phyloP scores from a whole-genome alignment of 1,139 yeast genomes.

The Zygosaccharomyces sapae region DNA sequence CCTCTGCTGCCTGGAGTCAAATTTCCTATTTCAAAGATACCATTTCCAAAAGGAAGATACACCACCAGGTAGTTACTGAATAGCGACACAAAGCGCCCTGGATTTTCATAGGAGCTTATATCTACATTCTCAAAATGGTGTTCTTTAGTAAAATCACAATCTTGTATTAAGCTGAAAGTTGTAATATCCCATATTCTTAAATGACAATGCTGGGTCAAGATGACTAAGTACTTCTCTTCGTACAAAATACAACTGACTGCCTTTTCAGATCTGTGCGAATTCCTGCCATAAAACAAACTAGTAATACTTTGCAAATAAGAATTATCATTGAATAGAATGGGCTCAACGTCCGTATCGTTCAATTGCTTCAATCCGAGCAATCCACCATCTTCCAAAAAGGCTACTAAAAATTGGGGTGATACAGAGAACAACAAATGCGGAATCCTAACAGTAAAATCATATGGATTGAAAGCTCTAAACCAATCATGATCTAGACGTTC shows the following conservation, averaged over 20 bases:
- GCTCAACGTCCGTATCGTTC: slow-evolving; percentile 43
- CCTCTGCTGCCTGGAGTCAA: slow-evolving; percentile 31
- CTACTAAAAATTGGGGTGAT: slow-evolving; percentile 44
- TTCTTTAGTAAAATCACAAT: slow-evolving; percentile 33
- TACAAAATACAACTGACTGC: slow-evolving; percentile 27
- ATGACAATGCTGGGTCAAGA: slow-evolving; percentile 31
- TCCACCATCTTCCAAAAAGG: slow-evolving; percentile 70
- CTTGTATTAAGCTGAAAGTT: slow-evolving; percentile 38
- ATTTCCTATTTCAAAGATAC: slow-evolving; percentile 43
- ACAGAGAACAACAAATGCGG: slow-evolving; percentile 56
- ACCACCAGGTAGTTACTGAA: slow-evolving; percentile 30
- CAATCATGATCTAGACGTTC: slow-evolving; percentile 40
- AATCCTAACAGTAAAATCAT: slow-evolving; percentile 64
- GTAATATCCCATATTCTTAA: slow-evolving; percentile 55
- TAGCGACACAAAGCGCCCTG: slow-evolving; percentile 26
- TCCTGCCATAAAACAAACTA: slow-evolving; percentile 25
- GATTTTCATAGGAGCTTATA: slow-evolving; percentile 23
- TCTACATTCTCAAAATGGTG: slow-evolving; percentile 19
- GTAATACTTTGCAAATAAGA: slow-evolving; percentile 47
- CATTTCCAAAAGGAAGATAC: slow-evolving; percentile 44
- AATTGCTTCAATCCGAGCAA: slow-evolving; percentile 48
- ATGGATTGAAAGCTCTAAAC: slow-evolving; percentile 67
- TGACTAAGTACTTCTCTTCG: slow-evolving; percentile 24
- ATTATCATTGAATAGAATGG: slow-evolving; percentile 53
- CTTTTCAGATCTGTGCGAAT: slow-evolving; percentile 19